Conservation (phyloP, 805 yeast genomes). For the Pichia phayaonensis region DNA sequence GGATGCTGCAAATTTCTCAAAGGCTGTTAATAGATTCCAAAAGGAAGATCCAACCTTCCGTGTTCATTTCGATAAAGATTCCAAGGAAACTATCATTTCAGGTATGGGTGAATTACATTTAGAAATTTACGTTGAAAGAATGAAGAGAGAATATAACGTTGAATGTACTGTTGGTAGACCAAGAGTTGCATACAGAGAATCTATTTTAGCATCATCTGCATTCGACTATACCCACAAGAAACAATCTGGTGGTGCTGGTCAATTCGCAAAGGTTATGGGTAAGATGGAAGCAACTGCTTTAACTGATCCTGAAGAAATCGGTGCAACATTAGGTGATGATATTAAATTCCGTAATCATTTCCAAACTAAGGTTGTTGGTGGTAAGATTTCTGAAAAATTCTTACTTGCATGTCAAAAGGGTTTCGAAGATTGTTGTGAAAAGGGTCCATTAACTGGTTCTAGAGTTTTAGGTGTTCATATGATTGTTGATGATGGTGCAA, state of each 20-base stretch:
- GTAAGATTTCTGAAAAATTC: slow-evolving; percentile 93
- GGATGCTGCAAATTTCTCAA: slow-evolving; percentile 85
- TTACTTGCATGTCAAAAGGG: slow-evolving; percentile 92
- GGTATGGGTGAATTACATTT: slow-evolving; percentile 95
- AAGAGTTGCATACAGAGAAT: slow-evolving; percentile 96
- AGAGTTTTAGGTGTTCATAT: slow-evolving; percentile 86
- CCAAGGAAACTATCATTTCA: slow-evolving; percentile 89
- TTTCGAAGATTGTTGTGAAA: slow-evolving; percentile 87
- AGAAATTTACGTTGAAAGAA: slow-evolving; percentile 96
- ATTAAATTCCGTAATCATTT: slow-evolving; percentile 52
- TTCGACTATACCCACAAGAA: slow-evolving; percentile 96
- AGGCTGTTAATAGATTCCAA: slow-evolving; percentile 95
- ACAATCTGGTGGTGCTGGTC: slow-evolving; percentile 99
- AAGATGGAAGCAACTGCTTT: slow-evolving; percentile 44
- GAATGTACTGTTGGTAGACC: slow-evolving; percentile 96
- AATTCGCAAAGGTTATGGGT: slow-evolving; percentile 95
- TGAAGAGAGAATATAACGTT: slow-evolving; percentile 94
- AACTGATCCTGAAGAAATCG: slow-evolving; percentile 39
- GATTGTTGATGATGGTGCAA: slow-evolving; percentile 94
- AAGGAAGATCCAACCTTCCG: slow-evolving; percentile 98
- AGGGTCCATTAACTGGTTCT: slow-evolving; percentile 96
- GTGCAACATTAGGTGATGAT: slow-evolving; percentile 24
- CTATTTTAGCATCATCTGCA: slow-evolving; percentile 61
- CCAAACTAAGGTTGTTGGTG: slow-evolving; percentile 88
- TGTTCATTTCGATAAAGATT: slow-evolving; percentile 81